Base-by-base conservation (phyloP, 805 yeast genomes). In the Ogataea methylovora region DNA sequence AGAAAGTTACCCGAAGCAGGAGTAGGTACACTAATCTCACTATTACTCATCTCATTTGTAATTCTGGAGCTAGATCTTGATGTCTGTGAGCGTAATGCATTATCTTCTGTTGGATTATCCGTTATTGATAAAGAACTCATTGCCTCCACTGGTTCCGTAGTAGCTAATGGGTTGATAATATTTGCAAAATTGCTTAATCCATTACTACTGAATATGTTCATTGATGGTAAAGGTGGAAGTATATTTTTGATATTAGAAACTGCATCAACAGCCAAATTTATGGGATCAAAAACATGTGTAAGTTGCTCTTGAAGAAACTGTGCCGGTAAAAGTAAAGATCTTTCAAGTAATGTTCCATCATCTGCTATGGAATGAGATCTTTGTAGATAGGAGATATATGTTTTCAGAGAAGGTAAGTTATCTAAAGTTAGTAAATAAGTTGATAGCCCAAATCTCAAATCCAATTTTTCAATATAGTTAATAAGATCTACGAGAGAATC, bases 251-350 rank as follows among this genome's bases (percentile, higher is more conserved):
- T 39, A 16, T 41, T 42, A 4, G 58, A 40, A 13, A 58, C 40
- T 1, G 57, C 43, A 24, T 35, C 48, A 15, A 48, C 18, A 4
- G 56, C 56, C 4, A 41, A 32, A 29, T 40, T 40, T 23, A 58
- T 42, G 3, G 63, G 62, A 35, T 52, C 45, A 33, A 54, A 48
- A 2, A 58, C 52, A 28, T 41, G 52, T 2, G 48, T 39, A 5
- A 58, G 30, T 27, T 52, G 48, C 17, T 49, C 44, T 22, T 52
- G 59, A 8, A 58, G 33, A 29, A 41, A 53, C n/a, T 44, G 34
- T 2, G 55, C 51, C 2, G 61, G 58, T 22, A 41, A 43, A 25
- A 56, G 27, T 2, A 56, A 32, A 1, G 63, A 56, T 23, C 59
- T 38, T 18, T 53, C 57, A 16, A 44, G 33, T n/a, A 52, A 34